These are phyloP conservation scores for Candida boidinii DNA, from an alignment of 805 yeast genomes.

Conservation along the genomic window DNA sequence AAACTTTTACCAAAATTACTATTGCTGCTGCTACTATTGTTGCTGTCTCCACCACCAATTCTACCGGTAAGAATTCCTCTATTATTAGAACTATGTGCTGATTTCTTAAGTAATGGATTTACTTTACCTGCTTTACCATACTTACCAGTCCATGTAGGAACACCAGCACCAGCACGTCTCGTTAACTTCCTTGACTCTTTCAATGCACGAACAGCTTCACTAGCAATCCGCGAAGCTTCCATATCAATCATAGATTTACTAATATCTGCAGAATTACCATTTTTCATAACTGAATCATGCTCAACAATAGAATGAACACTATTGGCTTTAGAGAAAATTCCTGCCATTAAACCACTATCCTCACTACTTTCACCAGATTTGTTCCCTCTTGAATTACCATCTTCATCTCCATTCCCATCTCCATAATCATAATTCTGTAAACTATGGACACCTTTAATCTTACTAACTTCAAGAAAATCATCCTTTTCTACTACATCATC, in stretches of 20 bases:
- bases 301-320: conserved; percentile 68
- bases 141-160: conserved; percentile 95
- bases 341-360: conserved; percentile 65
- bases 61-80: too few relatives aligned
- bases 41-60: too few relatives aligned
- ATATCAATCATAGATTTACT: conserved; percentile 47
- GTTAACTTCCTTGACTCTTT: conserved; percentile 52
- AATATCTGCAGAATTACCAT: conserved; percentile 20
- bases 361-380: conserved; percentile 20
- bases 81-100: too few relatives aligned
- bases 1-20: too few relatives aligned
- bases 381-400: neutral
- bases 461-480: conserved; percentile 58
- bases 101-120: conserved; percentile 25
- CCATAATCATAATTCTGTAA: conserved; percentile 56
- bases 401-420: conserved; percentile 31
- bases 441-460: conserved; percentile 64
- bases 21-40: too few relatives aligned
- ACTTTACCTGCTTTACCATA: conserved; percentile 74
- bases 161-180: conserved; percentile 46
- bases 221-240: conserved; percentile 55
- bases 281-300: conserved; percentile 69
- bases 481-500: conserved; percentile 39
- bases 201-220: conserved; percentile 54
- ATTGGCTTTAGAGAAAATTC: conserved; percentile 53